phyloP scores from a whole-genome alignment of 1,284 basidiomycete genomes.

The Bondarzewia mesenterica region DNA sequence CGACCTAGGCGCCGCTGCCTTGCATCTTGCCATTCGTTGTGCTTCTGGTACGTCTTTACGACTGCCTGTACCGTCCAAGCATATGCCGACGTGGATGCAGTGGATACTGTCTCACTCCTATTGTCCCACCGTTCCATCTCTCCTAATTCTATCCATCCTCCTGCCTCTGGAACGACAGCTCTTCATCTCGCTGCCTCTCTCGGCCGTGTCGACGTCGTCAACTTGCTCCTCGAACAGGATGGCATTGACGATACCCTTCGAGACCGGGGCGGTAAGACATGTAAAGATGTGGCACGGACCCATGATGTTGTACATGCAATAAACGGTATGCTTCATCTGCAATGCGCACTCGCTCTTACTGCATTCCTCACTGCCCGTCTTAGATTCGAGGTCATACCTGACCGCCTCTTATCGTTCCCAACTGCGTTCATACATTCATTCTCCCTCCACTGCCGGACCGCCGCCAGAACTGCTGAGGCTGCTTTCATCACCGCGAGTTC shows the following conservation, averaged over 20 bases:
- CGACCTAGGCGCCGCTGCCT: slow-evolving; percentile 64
- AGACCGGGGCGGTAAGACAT: slow-evolving; percentile 66
- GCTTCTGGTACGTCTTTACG: slow-evolving; percentile 54
- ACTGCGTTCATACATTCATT: slow-evolving; percentile 68
- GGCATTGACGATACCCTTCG: slow-evolving; percentile 75
- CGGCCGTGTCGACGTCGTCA: slow-evolving; percentile 73
- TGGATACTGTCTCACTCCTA: slow-evolving; percentile 59
- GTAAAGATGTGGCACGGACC: slow-evolving; percentile 68
- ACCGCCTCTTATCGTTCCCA: slow-evolving; percentile 73
- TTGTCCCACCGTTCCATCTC: slow-evolving; percentile 71
- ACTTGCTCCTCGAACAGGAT: slow-evolving; percentile 68
- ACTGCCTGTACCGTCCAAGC: not conserved
- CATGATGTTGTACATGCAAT: slow-evolving; percentile 70
- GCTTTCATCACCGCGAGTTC: slow-evolving; percentile 54
- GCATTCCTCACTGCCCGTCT: not conserved
- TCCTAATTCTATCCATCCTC: slow-evolving; percentile 65
- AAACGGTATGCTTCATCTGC: slow-evolving; percentile 41
- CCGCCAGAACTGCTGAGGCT: slow-evolving; percentile 44
- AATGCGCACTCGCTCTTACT: not conserved
- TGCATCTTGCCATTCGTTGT: slow-evolving; percentile 84
- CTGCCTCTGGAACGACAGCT: slow-evolving; percentile 70
- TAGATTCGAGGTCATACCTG: slow-evolving; percentile 77
- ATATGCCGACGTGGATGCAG: slow-evolving; percentile 23
- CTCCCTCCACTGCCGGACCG: slow-evolving; percentile 38
- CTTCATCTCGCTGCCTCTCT: slow-evolving; percentile 84